Evolutionary conservation across 768 basidiomycete species (phyloP).

Genomic region (Serendipita sp.): DNA sequence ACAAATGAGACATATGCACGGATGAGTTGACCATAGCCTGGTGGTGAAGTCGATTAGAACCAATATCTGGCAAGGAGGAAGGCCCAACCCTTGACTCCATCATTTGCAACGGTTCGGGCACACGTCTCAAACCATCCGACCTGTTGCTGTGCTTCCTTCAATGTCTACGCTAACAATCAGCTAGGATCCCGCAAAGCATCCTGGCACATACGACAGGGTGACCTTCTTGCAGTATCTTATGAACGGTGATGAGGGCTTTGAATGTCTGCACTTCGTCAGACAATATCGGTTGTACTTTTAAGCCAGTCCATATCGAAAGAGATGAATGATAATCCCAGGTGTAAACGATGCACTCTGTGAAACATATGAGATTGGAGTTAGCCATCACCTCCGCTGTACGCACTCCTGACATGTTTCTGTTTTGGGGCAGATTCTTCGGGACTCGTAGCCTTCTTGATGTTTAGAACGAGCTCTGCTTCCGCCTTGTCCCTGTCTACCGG

Average conservation of each 20-base stretch:
- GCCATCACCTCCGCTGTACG: constrained; percentile 20
- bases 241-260: constrained; percentile 93
- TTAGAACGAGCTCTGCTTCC: constrained; percentile 80
- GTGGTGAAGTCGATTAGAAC: not conserved
- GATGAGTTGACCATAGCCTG: constrained; percentile 87
- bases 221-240: constrained; percentile 96
- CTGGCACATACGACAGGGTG: constrained; percentile 62
- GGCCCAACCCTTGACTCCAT: constrained; percentile 57
- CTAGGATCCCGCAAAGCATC: constrained; percentile 11
- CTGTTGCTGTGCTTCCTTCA: constrained; percentile 94
- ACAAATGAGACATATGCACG: constrained; percentile 94
- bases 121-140: constrained; percentile 98
- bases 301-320: constrained; percentile 92
- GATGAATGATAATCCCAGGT: constrained; percentile 99
- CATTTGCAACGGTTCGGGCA: constrained; percentile 67
- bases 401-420: constrained; percentile 98
- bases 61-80: not conserved
- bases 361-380: not conserved
- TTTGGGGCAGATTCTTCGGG: constrained; percentile 94
- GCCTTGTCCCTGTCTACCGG: constrained; percentile 99
- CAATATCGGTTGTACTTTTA: constrained; percentile 91
- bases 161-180: constrained; percentile 37
- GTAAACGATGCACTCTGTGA: constrained; percentile 87
- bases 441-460: constrained; percentile 97
- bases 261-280: constrained; percentile 97